Percentiles rank a stretch among this genome's conserved stretches.
phyloP scores from a whole-genome alignment of 2,329 filamentous ascomycete species.

The Fusarium avenaceum region DNA sequence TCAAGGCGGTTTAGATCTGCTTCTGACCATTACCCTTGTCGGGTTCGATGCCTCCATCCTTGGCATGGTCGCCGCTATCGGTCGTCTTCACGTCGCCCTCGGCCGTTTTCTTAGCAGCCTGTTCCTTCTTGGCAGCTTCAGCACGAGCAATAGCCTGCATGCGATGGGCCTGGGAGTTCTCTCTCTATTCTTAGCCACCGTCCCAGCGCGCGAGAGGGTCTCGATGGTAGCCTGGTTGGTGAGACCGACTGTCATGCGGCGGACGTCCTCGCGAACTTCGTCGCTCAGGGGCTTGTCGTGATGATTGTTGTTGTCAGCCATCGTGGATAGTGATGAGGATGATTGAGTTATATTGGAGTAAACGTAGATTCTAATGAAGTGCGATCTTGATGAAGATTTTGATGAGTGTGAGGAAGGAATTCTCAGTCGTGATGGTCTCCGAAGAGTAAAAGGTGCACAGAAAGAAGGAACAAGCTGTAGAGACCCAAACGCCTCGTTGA shows the following conservation, averaged over 20 bases:
- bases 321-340: conserved; percentile 4
- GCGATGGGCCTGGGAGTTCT: background rate
- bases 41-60: background rate
- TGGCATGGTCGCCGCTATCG: background rate
- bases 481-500: conserved; percentile 11
- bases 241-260: conserved; percentile 44
- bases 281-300: conserved; percentile 14
- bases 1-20: background rate
- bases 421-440: background rate
- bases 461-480: conserved; percentile 17
- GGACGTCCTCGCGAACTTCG: conserved; percentile 23
- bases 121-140: conserved; percentile 7
- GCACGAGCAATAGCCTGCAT: background rate
- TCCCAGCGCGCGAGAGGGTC: conserved; percentile 35
- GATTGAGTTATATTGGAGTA: background rate
- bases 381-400: conserved; percentile 4
- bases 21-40: conserved; percentile 7
- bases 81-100: background rate
- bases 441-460: background rate
- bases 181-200: conserved; percentile 38
- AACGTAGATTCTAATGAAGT: too few relatives aligned
- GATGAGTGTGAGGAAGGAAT: background rate
- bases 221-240: conserved; percentile 44
- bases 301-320: conserved; percentile 2
- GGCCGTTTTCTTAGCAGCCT: conserved; percentile 5